A percentile compares a stretch with the other conserved stretches of the same genome.
phyloP scores from a whole-genome alignment of 495 filamentous ascomycete species.

The Tuber magnatum region DNA sequence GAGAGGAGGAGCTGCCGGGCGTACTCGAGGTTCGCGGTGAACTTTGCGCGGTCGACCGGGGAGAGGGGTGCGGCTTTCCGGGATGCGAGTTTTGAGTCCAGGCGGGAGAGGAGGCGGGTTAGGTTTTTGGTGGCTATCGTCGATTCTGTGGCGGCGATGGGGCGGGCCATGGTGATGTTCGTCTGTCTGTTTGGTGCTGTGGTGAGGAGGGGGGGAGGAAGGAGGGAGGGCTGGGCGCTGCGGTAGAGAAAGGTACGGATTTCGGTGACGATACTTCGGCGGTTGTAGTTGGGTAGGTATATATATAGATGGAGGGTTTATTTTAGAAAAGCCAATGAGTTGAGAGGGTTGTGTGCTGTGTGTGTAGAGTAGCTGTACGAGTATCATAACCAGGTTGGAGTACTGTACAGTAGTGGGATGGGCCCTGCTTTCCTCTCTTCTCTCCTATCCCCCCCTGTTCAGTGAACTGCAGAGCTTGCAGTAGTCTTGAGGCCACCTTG shows the following conservation, averaged over 20 bases:
- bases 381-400: not conserved
- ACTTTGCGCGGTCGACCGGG: conserved; percentile 32
- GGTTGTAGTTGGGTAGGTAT: conserved; percentile 49
- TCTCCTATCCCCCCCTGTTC: not conserved
- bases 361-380: not conserved
- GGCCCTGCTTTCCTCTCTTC: not conserved
- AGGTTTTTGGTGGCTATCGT: conserved; percentile 15
- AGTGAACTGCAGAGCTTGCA: not conserved
- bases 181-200: not conserved
- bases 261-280: conserved; percentile 60
- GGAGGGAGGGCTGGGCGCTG: conserved; percentile 46
- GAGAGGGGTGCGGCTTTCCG: conserved; percentile 63
- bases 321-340: not conserved
- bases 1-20: conserved; percentile 35
- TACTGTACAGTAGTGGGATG: not conserved
- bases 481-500: not conserved
- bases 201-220: conserved; percentile 41
- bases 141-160: not conserved
- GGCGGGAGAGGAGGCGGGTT: conserved; percentile 42
- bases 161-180: not conserved
- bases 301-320: conserved; percentile 2
- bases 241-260: conserved; percentile 49
- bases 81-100: conserved; percentile 32
- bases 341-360: not conserved
- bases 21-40: conserved; percentile 39